A percentile compares a stretch with the other conserved stretches of the same genome.
These are phyloP conservation scores for Yarrowia deformans DNA, from an alignment of 805 yeast genomes.

Conservation along the genomic window DNA sequence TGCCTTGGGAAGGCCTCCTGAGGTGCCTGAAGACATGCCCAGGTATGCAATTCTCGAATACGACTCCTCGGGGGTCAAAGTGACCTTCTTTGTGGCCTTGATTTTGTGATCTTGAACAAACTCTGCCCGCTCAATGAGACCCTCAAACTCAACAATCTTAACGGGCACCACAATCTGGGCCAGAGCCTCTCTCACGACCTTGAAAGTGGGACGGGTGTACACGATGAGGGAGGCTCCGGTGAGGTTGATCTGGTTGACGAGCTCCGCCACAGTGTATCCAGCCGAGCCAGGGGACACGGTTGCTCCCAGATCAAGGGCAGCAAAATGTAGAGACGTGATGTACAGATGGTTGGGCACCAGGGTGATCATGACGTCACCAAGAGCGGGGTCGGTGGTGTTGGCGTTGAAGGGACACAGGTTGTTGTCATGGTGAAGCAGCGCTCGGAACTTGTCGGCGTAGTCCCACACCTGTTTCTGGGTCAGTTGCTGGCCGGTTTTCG, in stretches of 20 bases:
- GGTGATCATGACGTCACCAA: constrained; percentile 30
- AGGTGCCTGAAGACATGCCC: constrained; percentile 38
- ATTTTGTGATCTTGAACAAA: constrained; percentile 5
- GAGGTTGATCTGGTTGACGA: constrained; percentile 32
- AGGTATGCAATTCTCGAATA: constrained; percentile 22
- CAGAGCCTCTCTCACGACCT: constrained; percentile 13
- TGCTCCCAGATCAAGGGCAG: constrained; percentile 28
- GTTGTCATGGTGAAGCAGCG: constrained; percentile 12
- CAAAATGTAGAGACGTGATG: constrained; percentile 34
- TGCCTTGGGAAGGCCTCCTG: constrained; percentile 36
- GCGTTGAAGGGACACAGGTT: constrained; percentile 17
- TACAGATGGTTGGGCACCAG: constrained; percentile 34
- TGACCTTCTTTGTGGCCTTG: constrained; percentile 16
- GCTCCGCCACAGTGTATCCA: constrained; percentile 35
- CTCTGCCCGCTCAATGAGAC: constrained; percentile 16
- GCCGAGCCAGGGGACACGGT: constrained; percentile 36
- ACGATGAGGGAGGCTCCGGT: constrained; percentile 23
- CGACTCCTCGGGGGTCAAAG: constrained; percentile 23
- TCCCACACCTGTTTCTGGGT: constrained; percentile 37
- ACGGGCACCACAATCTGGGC: background rate
- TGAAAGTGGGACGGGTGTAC: background rate
- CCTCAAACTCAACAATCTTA: constrained; percentile 29
- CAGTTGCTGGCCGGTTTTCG: constrained; percentile 19
- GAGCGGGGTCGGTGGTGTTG: constrained; percentile 6
- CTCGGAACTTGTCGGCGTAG: constrained; percentile 18